Percentiles rank a stretch among this genome's conserved stretches.
These are phyloP conservation scores for Hyphopichia khmerensis DNA, from an alignment of 1,139 yeast genomes.

Conservation along the genomic window DNA sequence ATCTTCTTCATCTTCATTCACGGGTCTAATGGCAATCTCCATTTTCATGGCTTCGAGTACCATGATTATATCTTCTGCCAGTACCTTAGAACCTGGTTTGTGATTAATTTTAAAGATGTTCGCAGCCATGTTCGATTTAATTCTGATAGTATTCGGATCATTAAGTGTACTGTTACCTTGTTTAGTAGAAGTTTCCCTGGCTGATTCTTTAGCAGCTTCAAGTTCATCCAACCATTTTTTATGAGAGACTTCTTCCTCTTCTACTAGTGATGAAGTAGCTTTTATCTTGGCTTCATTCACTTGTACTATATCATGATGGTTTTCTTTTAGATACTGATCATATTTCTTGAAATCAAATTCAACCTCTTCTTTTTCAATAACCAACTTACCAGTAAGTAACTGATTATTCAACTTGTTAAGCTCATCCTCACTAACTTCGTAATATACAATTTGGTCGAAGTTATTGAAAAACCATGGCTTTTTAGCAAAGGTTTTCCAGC, in stretches of 20 bases:
- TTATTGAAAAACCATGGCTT: slow-evolving; percentile 33
- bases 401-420: slow-evolving; percentile 21
- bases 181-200: slow-evolving; percentile 8
- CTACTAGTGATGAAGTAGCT: slow-evolving; percentile 18
- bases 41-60: slow-evolving; percentile 47
- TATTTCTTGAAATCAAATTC: slow-evolving; percentile 30
- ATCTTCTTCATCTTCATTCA: slow-evolving; percentile 10
- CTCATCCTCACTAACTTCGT: slow-evolving; percentile 30
- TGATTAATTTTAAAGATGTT: slow-evolving; percentile 24
- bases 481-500: slow-evolving; percentile 36
- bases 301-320: slow-evolving; percentile 19
- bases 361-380: slow-evolving; percentile 20
- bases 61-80: slow-evolving; percentile 36
- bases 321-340: slow-evolving; percentile 19
- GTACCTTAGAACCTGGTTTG: slow-evolving; percentile 8
- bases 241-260: slow-evolving; percentile 20
- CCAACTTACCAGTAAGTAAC: slow-evolving; percentile 24
- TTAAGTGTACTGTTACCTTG: slow-evolving; percentile 14
- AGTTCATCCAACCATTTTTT: slow-evolving; percentile 26
- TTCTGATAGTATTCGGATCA: slow-evolving; percentile 23
- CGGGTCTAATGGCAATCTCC: slow-evolving; percentile 34
- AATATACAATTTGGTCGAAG: slow-evolving; percentile 35
- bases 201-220: slow-evolving; percentile 18
- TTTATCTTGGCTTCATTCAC: slow-evolving; percentile 15
- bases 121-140: slow-evolving; percentile 27